Evolutionary conservation across 495 filamentous ascomycete genomes (phyloP), one percentile per base, ranked within the genome.

Genomic region (Astrothelium subdiscretum): DNA sequence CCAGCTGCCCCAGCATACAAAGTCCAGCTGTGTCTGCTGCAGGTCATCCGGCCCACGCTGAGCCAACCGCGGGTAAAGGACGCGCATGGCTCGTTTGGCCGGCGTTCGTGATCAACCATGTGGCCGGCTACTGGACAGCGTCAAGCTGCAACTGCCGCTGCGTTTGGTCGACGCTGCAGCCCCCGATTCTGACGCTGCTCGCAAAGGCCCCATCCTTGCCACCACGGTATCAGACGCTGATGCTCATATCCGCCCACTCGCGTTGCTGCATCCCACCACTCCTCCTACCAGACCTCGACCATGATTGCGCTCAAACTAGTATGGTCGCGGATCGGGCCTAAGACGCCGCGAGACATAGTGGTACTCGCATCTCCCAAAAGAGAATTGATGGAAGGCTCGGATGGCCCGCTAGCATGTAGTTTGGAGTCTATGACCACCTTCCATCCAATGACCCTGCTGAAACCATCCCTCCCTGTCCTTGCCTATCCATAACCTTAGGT

Each of bases 21-120:
- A n/a, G n/a, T n/a, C n/a, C n/a, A 54, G 48, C 48, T 54, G 48
- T 54, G 48, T 54, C 48, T 54, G 48, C 48, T 54, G 48, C 48
- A 54, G 48, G 48, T 54, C 48, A 54, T 54, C 48, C 20, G 48
- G 20, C 8, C 48, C 20, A 29, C 24, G 48, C 20, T 24, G 48
- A 54, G 48, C 48, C 48, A 54, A 54, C 48, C 48, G 48, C 48
- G 48, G 48, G 48, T 54, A 54, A 54, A 54, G 48, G 24, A 54
- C 22, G 48, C 48, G 48, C 48, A 54, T 54, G 22, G 48, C 48
- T 54, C 48, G 48, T 54, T 20, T 54, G 48, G 48, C 48, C 48
- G 48, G 48, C 48, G 22, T 54, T 54, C 29, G 48, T 54, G 48
- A 54, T 54, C 48, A 54, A 54, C 48, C 48, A 54, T 54, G 48